Percentiles rank a stretch among this genome's conserved stretches.
Conservation (phyloP, 441 rosid genomes). For the Daphne laureola region DNA sequence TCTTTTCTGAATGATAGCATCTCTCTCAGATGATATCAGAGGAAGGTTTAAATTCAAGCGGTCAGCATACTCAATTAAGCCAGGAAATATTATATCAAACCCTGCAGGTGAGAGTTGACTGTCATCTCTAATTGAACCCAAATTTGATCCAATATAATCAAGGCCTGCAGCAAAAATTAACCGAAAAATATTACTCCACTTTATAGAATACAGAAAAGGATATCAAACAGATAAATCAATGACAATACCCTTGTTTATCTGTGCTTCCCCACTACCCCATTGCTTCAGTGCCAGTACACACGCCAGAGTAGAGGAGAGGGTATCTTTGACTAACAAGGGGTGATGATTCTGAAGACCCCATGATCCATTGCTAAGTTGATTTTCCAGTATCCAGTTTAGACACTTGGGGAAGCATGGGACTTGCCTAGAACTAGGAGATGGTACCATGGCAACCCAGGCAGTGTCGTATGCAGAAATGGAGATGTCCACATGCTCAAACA, state of each 20-base stretch:
- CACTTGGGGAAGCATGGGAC: slow-evolving; percentile 66
- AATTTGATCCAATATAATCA: slow-evolving; percentile 49
- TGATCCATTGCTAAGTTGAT: slow-evolving; percentile 72
- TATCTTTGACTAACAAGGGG: slow-evolving; percentile 45
- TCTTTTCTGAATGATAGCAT: slow-evolving; percentile 41
- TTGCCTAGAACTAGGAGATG: slow-evolving; percentile 36
- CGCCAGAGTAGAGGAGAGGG: slow-evolving; percentile 67
- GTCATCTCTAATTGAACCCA: slow-evolving; percentile 46
- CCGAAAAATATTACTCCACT: slow-evolving; percentile 4
- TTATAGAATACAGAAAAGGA: slow-evolving; percentile 5
- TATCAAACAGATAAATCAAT: slow-evolving; percentile 1
- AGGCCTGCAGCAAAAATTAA: slow-evolving; percentile 42
- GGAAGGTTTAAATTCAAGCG: slow-evolving; percentile 57
- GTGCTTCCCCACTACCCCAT: slow-evolving; percentile 69
- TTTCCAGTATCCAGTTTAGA: slow-evolving; percentile 55
- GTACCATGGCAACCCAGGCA: slow-evolving; percentile 91
- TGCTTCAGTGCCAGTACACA: slow-evolving; percentile 62
- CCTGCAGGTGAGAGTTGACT: slow-evolving; percentile 53
- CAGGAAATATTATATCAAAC: slow-evolving; percentile 69
- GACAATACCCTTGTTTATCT: slow-evolving; percentile 43
- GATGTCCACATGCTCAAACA: slow-evolving; percentile 54
- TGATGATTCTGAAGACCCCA: slow-evolving; percentile 54
- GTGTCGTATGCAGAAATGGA: slow-evolving; percentile 78
- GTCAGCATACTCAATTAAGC: slow-evolving; percentile 66
- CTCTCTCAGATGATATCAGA: slow-evolving; percentile 32